Evolutionary conservation across 1,284 basidiomycete genomes (phyloP), one percentile per base, ranked within the genome.

Genomic region (Mycosarcoma mackinlayi): DNA sequence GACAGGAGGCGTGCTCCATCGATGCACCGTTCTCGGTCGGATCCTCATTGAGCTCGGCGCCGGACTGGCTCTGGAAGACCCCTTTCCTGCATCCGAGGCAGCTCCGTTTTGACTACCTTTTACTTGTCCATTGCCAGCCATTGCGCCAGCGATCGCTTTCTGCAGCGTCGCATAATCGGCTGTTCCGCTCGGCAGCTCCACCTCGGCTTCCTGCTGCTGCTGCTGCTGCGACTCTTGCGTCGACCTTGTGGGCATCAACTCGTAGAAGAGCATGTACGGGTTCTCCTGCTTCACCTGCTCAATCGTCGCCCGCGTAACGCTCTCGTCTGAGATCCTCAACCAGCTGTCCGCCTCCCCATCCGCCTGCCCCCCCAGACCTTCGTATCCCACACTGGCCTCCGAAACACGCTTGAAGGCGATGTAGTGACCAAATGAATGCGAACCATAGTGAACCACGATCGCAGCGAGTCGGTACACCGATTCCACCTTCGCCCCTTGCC

Each of bases 261-360:
- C 74, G 60, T 81, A 82, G 37, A 82, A 79, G 30, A 81, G 66
- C 72, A 82, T 64, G 34, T 77, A 81, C 16, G 80, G 77, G 28
- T 81, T 81, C 47, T 81, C 77, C 27, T 56, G 50, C 16, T 75
- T 62, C 11, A 80, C 80, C 13, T 82, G 73, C 27, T 55, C 50
- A 6, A 77, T 51, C 23, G 55, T 42, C 31, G 70, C 71, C 3
- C 30, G 37, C 11, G 69, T 52, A 0, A 82, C 79, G 25, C 52
- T 57, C 19, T 76, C 79, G 54, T 82, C 80, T 14, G 79, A 81
- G 21, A 81, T 73, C 8, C 79, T 60, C 44, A 75, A 38, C 80
- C 80, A 82, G 7, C 33, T 49, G 10, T 61, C 58, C 2, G n/a
- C 40, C 1, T 34, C 33, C 19, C 19, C 41, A 21, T 38, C 45